Percentiles rank a stretch among this genome's conserved stretches.
These are phyloP conservation scores for Starmera amethionina DNA, from an alignment of 805 yeast species.

Conservation along the genomic window DNA sequence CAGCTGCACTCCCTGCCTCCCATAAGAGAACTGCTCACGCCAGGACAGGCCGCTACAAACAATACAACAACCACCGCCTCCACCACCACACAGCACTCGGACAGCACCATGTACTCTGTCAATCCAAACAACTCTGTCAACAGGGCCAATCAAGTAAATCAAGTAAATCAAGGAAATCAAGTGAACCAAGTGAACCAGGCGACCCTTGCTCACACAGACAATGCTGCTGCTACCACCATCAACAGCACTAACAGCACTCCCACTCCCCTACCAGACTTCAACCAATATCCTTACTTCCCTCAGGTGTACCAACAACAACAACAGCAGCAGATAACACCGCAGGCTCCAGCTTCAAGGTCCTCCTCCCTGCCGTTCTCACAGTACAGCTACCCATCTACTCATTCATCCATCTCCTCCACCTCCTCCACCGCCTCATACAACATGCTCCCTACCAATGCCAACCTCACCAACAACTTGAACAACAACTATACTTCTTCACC, in stretches of 20 bases:
- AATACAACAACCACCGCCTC: not conserved
- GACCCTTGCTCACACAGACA: not conserved
- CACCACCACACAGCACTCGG: no score
- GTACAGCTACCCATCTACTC: no score
- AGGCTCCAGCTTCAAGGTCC: not conserved
- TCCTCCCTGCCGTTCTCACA: no score
- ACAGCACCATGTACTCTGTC: no score
- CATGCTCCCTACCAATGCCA: not conserved
- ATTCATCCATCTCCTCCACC: no score
- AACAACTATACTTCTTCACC: not conserved
- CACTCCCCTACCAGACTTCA: not conserved
- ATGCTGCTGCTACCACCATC: not conserved
- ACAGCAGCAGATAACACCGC: not conserved
- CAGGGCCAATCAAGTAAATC: no score
- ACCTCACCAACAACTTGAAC: not conserved
- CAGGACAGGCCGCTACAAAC: not conserved
- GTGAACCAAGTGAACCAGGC: no score
- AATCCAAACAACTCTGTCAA: no score
- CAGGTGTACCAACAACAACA: not conserved
- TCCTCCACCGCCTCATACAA: not conserved
- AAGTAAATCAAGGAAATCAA: no score
- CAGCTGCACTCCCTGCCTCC: constrained; percentile 11
- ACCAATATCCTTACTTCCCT: not conserved
- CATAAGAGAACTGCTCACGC: constrained; percentile 8
- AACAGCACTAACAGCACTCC: not conserved